Evolutionary conservation across 2,329 filamentous ascomycete species (phyloP), one percentile per base, ranked within the genome.

Genomic region (Epichloe gansuensis): DNA sequence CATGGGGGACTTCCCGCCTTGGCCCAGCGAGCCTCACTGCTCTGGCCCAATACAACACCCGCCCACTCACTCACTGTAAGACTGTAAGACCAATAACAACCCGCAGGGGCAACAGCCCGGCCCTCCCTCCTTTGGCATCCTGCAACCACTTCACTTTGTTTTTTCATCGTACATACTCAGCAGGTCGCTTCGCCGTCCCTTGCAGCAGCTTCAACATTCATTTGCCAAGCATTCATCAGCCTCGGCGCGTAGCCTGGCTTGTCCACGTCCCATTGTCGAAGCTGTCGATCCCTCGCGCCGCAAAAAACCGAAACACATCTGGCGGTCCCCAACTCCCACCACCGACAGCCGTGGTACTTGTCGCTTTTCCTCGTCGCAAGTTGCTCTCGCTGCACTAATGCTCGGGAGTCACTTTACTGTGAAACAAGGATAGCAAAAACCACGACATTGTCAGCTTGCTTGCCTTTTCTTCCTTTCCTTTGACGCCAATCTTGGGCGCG

Each of bases 281-380:
- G 43, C 38, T 25, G 36, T 23, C 47, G 42, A 46, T 46, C 35
- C 47, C 36, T 39, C 40, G 47, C 42, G 47, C 47, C 35, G 23
- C 43, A 47, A 38, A 25, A 25, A 2, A 21, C 36, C 44, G 44
- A 52, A 48, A 52, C 38, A 52, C 50, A 43, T 41, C 35, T 31
- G 8, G 27, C 35, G 15, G 42, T 38, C 42, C 15, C 49, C 17
- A 45, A 45, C 8, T 43, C 25, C 17, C 25, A 25, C 38, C 5
- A 35, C 35, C 42, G 50, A 47, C 50, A 8, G 27, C 27, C 44
- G 49, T 46, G 49, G 42, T 13, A 41, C 49, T 43, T 9, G 5
- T 12, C 21, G 41, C 25, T n/a, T 31, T 31, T 5, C 25, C 13
- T 45, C 25, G 36, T 23, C 36, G 25, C 21, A 34, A 17, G 25